Base-by-base conservation (phyloP, 169 alveolate species). In the Besnoitia besnoiti region DNA sequence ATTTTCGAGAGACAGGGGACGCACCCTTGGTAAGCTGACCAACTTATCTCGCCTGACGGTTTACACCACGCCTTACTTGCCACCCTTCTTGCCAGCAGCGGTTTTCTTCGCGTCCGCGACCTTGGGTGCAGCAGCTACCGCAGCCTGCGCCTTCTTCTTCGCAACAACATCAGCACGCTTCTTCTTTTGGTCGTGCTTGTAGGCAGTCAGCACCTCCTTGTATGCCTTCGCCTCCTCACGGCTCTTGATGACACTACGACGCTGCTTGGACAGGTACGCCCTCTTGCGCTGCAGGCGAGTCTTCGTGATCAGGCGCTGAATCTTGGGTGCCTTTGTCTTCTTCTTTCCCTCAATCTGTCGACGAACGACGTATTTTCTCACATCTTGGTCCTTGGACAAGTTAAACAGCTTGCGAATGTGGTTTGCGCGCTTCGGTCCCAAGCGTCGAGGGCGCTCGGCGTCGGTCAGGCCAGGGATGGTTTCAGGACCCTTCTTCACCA, bases 371-470 rank as follows among this genome's bases (percentile, higher is more conserved):
- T 95, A 98, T 96, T 98, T 98, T 91, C 99, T 97, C 75, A 98
- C 99, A 93, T 99, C 99, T 85, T 98, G 99, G 35, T 96, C 92
- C 90, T 90, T 90, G 93, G 96, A 97, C 91, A 99, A 97, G 93
- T 99, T 99, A 95, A 98, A 99, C 90, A 99, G 96, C 96, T 98
- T 99, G 94, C 99, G 98, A 94, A 99, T 98, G 95, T 97, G 97
- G 92, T 97, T 95, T 85, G 99, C 99, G n/a, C 99, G 98, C 98
- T 99, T 99, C n/a, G 99, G 99, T 35, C 99, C 99, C 82, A 99
- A 96, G 93, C 99, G 98, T 91, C 99, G 97, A 37, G 99, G 99
- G 82, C 96, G 97, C 89, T 97, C 98, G 76, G 95, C 98, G 85
- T 98, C 99, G 79, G 99, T 99, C 94, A 99, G 97, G 62, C 99